phyloP scores from a whole-genome alignment of 2,329 filamentous ascomycete genomes.

The Allantophomopsis cytisporea region DNA sequence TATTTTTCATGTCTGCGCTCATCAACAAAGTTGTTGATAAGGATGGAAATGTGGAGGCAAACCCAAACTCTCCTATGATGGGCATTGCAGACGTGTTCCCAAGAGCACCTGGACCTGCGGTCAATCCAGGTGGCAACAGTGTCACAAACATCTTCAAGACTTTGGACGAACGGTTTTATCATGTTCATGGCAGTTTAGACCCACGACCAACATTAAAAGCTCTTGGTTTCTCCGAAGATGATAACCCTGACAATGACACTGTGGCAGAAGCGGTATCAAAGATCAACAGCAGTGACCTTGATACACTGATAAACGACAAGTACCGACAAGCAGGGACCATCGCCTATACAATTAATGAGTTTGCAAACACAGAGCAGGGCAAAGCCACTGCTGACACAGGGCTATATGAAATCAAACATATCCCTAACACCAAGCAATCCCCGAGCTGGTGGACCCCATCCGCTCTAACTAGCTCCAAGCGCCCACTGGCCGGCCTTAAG shows the following conservation, averaged over 20 bases:
- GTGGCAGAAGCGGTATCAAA: conserved; percentile 13
- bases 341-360: conserved; percentile 5
- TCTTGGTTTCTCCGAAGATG: conserved; percentile 19
- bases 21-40: conserved; percentile 2
- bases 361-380: neutral
- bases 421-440: neutral
- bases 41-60: conserved; percentile 1
- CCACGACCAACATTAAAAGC: conserved; percentile 25
- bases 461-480: neutral
- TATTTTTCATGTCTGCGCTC: conserved; percentile 14
- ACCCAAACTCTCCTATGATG: too few relatives aligned
- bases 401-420: neutral
- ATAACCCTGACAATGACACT: conserved; percentile 9
- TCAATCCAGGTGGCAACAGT: conserved; percentile 8
- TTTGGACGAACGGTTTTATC: conserved; percentile 29
- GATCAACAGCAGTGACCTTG: conserved; percentile 3
- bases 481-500: conserved; percentile 14
- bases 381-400: neutral
- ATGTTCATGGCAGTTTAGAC: conserved; percentile 32
- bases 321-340: conserved; percentile 9
- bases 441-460: neutral
- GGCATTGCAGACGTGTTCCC: too few relatives aligned
- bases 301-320: conserved; percentile 3
- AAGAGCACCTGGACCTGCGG: conserved; percentile 11
- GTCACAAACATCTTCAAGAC: conserved; percentile 31